Evolutionary conservation across 148 eudicot genomes (phyloP).

Genomic region (Chenopodium berlandieri): DNA sequence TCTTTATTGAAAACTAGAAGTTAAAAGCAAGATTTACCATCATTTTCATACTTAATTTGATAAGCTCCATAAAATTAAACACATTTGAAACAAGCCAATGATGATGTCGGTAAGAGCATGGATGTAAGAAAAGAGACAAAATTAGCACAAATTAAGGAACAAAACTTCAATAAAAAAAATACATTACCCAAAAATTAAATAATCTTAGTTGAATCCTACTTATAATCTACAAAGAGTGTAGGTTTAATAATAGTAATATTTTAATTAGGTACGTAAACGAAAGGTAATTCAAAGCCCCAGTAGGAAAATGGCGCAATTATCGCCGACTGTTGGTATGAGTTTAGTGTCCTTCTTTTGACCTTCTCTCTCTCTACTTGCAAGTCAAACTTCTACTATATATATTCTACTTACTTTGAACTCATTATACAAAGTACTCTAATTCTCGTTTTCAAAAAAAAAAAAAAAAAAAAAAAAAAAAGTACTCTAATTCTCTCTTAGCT

Average conservation of each 20-base stretch:
- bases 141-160: constrained; percentile 21
- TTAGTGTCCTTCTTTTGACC: not conserved
- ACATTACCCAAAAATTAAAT: not conserved
- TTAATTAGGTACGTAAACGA: not conserved
- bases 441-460: no score
- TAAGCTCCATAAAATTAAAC: not conserved
- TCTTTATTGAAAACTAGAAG: not conserved
- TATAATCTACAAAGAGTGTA: no score
- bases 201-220: not conserved
- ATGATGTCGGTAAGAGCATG: constrained; percentile 26
- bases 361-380: not conserved
- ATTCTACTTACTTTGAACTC: not conserved
- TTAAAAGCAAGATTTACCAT: not conserved
- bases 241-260: not conserved
- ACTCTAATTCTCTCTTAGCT: not conserved
- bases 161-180: not conserved
- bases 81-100: not conserved
- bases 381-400: constrained; percentile 21
- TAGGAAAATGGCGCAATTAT: constrained; percentile 21
- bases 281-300: not conserved
- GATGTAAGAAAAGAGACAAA: not conserved
- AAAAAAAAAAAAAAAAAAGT: no score
- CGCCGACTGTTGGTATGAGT: constrained; percentile 16
- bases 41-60: not conserved
- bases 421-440: not conserved